Base-by-base conservation (phyloP, 2,329 filamentous ascomycete species). In the Pyrenophora seminiperda region DNA sequence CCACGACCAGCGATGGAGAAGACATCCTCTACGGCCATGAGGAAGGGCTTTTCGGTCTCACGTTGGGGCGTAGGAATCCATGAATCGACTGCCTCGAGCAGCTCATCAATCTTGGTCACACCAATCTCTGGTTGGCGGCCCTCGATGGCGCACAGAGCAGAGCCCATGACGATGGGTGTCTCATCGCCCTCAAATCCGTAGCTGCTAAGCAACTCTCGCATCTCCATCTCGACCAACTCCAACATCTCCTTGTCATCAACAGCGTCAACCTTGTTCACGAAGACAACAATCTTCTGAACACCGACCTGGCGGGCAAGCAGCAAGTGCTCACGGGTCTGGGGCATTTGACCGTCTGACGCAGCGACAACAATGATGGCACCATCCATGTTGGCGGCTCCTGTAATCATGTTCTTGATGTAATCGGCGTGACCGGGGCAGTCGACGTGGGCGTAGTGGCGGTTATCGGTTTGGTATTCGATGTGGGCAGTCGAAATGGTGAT, bases 371-470 rank as follows among this genome's bases (percentile, higher is more conserved):
- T 97, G 74, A 99, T 93, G 70, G 94, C 93, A 70, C 94, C 94
- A 70, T 99, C 94, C 94, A 99, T 99, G 83, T 91, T 96, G 70
- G 95, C 93, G 58, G 94, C 92, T 86, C 94, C 94, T 64, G 94
- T 99, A 77, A 99, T 99, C 94, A 99, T 99, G 88, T 99, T 99
- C 86, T 99, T 99, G 83, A 99, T 97, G 84, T 99, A 99, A 91
- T 99, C 94, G 79, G 94, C 94, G 88, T 99, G 94, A 79, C 94
- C 94, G 52, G 94, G 94, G 79, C 94, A 99, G 85, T 99, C 94
- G 81, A 99, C 94, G 85, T 99, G 94, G 70, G 94, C 94, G 81
- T 99, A 99, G 82, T 99, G 94, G 73, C 94, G 88, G 74, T 82
- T 83, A 0, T 96, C 90, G 75, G 94, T 99, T 67, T 90, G 80